Base-by-base conservation (phyloP, 2,329 filamentous ascomycete species). In the Chaetoscypha palmicola region DNA sequence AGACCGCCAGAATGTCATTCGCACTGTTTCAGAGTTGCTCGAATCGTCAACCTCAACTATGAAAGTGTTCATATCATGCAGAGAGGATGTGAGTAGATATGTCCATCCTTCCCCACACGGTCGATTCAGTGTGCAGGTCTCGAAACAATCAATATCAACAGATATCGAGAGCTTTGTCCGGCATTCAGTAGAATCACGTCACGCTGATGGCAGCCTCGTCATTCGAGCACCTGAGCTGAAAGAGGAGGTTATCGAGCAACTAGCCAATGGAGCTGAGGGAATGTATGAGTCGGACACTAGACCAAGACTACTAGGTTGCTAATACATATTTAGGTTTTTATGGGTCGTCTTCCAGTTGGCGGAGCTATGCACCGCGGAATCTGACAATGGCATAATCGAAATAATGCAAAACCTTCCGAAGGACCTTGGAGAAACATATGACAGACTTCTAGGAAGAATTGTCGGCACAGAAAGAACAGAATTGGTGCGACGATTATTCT, bases 301-400 rank as follows among this genome's bases (percentile, higher is more conserved):
- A n/a, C n/a, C n/a, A n/a, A n/a, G n/a, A n/a, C n/a, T n/a, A n/a
- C n/a, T n/a, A n/a, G n/a, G n/a, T n/a, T n/a, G n/a, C n/a, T n/a
- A n/a, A n/a, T n/a, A n/a, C n/a, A n/a, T n/a, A n/a, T n/a, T n/a
- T 10, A 40, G 38, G 40, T 47, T 51, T 41, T 35, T 51, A 3
- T 51, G 46, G 49, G 43, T 47, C 4, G 41, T 42, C 16, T 51
- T 51, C n/a, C 49, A 51, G 21, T 22, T 51, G 4, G 22, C 44
- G n/a, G 49, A 49, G 4, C 31, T 51, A 19, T 48, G 45, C 21
- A 19, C 14, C 4, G 21, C 38, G 10, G 43, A 52, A 26, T 46
- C 48, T 1, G 48, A 52, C 34, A 31, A 36, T 19, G 38, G 26
- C 1, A 52, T 51, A 5, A 16, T 24, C 12, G 32, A 30, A 3